Percentiles rank a stretch among this genome's conserved stretches.
phyloP scores from a whole-genome alignment of 2,329 filamentous ascomycete species.

The Curvularia spicifera region DNA sequence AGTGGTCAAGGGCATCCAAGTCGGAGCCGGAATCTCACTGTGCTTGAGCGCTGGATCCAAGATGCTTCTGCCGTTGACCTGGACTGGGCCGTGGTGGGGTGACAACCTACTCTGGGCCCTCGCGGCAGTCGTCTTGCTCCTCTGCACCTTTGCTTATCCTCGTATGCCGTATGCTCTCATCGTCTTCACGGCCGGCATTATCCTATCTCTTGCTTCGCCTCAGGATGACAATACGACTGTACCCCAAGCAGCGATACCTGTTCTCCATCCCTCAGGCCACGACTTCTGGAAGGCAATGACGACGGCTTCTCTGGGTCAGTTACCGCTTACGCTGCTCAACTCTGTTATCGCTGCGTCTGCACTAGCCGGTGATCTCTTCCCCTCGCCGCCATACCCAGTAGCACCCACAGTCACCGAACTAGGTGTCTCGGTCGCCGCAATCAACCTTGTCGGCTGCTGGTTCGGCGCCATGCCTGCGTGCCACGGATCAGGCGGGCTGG shows the following conservation, averaged over 20 bases:
- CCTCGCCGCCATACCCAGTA: slow-evolving; percentile 60
- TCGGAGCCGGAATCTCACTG: slow-evolving; percentile 86
- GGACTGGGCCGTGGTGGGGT: slow-evolving; percentile 68
- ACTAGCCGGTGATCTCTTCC: slow-evolving; percentile 77
- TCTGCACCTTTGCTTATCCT: slow-evolving; percentile 69
- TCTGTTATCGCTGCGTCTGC: slow-evolving; percentile 88
- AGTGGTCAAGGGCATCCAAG: slow-evolving; percentile 92
- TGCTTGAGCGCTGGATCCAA: slow-evolving; percentile 74
- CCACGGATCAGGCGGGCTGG: slow-evolving; percentile 88
- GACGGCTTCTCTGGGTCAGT: slow-evolving; percentile 78
- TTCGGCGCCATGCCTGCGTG: slow-evolving; percentile 96
- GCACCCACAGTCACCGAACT: slow-evolving; percentile 76
- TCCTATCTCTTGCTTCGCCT: slow-evolving; percentile 63
- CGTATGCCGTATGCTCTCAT: slow-evolving; percentile 79
- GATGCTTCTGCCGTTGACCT: slow-evolving; percentile 71
- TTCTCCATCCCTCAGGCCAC: slow-evolving; percentile 53
- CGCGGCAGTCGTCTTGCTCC: slow-evolving; percentile 73
- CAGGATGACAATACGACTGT: slow-evolving; percentile 16
- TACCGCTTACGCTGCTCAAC: slow-evolving; percentile 91
- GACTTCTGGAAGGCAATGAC: slow-evolving; percentile 63
- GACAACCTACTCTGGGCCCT: slow-evolving; percentile 83
- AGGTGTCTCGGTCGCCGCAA: slow-evolving; percentile 78
- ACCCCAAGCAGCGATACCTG: slow-evolving; percentile 62
- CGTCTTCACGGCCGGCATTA: slow-evolving; percentile 71
- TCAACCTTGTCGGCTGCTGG: slow-evolving; percentile 88